These are phyloP conservation scores for Excoecaria cochinchinensis DNA, from an alignment of 345 rosid genomes.

Conservation along the genomic window DNA sequence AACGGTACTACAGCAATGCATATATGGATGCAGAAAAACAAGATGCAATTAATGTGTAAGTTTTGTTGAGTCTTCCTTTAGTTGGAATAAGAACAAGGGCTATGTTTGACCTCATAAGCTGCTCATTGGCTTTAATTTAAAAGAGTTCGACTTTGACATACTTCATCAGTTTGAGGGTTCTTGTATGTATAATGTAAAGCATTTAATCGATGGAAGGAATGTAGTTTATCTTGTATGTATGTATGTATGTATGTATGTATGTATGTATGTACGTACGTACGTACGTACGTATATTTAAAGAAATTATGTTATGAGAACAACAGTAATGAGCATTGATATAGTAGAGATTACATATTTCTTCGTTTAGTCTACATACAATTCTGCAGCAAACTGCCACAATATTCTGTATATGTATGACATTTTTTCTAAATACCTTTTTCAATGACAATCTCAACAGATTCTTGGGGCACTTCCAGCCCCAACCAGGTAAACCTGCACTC, in stretches of 20 bases:
- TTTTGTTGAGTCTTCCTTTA: conserved; percentile 13
- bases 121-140: background rate
- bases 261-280: too few relatives aligned
- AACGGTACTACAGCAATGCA: conserved; percentile 91
- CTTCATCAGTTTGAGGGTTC: background rate
- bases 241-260: background rate
- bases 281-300: background rate
- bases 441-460: conserved; percentile 53
- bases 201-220: conserved; percentile 1
- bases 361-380: conserved; percentile 6
- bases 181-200: background rate
- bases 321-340: background rate
- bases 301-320: background rate
- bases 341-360: background rate
- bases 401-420: background rate
- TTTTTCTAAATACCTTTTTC: background rate
- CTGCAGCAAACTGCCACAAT: conserved; percentile 4
- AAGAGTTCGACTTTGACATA: background rate
- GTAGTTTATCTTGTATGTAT: background rate
- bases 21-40: conserved; percentile 95
- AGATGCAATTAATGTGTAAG: conserved; percentile 90
- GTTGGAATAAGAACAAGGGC: background rate
- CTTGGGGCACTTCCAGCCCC: conserved; percentile 87
- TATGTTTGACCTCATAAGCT: conserved; percentile 9
- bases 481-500: conserved; percentile 60